phyloP scores from a whole-genome alignment of 2,329 filamentous ascomycete genomes.

The Hymenoscyphus infarciens region DNA sequence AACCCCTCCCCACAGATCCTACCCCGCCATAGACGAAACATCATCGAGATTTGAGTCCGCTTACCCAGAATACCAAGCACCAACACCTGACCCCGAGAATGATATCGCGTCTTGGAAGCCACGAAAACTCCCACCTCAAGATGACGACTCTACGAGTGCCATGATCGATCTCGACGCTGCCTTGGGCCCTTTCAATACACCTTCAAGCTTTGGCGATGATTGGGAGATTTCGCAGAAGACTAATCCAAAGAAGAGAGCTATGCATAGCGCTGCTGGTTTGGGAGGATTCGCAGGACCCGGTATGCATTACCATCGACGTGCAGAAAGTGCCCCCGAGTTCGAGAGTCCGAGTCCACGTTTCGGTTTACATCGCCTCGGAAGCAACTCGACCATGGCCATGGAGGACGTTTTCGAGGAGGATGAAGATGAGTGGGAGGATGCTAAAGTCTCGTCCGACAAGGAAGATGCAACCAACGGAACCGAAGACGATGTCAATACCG shows the following conservation, averaged over 20 bases:
- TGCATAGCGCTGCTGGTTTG: conserved; percentile 74
- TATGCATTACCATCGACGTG: conserved; percentile 72
- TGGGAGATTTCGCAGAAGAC: conserved; percentile 65
- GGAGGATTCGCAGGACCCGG: conserved; percentile 65
- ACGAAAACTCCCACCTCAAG: conserved; percentile 38
- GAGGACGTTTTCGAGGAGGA: conserved; percentile 86
- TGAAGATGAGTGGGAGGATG: conserved; percentile 49
- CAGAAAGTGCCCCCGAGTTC: conserved; percentile 80
- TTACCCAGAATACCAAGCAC: conserved; percentile 14
- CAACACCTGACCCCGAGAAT: conserved; percentile 24
- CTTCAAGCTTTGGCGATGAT: conserved; percentile 57
- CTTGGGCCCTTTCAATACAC: conserved; percentile 86
- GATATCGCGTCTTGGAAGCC: conserved; percentile 39
- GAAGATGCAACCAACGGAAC: conserved; percentile 32
- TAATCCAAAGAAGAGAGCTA: conserved; percentile 56
- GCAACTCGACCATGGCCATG: conserved; percentile 77
- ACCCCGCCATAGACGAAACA: conserved; percentile 29
- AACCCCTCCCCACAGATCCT: conserved; percentile 41
- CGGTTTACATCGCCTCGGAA: conserved; percentile 56
- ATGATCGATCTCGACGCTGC: conserved; percentile 95
- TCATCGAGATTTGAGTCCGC: conserved; percentile 24
- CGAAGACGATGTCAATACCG: conserved; percentile 38
- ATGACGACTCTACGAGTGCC: conserved; percentile 66
- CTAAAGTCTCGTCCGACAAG: conserved; percentile 34
- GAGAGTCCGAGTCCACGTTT: conserved; percentile 64